Percentiles rank a stretch among this genome's conserved stretches.
These are phyloP conservation scores for Nakaseomyces sp. DNA, from an alignment of 1,139 yeast genomes.

Conservation along the genomic window DNA sequence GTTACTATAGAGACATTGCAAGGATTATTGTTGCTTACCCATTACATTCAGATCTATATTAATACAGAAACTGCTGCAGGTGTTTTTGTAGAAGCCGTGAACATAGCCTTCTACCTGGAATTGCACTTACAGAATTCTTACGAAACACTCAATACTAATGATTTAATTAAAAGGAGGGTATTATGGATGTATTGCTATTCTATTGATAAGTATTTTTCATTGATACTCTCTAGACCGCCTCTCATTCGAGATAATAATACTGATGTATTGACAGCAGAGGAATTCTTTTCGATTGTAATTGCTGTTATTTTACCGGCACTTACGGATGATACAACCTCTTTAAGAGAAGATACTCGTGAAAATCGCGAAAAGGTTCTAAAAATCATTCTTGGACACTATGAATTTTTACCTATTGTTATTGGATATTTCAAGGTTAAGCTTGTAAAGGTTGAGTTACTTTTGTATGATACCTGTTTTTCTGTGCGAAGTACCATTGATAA, in stretches of 20 bases:
- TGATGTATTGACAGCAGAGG: conserved; percentile 18
- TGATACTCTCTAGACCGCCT: conserved; percentile 21
- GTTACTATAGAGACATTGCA: conserved; percentile 22
- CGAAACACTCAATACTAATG: conserved; percentile 12
- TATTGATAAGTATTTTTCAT: conserved; percentile 19
- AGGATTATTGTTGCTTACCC: conserved; percentile 20
- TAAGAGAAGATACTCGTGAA: conserved; percentile 8
- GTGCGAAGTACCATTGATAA: conserved; percentile 14
- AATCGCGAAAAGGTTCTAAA: conserved; percentile 12
- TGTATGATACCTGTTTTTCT: conserved; percentile 19
- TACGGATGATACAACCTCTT: conserved; percentile 14
- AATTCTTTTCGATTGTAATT: conserved; percentile 16
- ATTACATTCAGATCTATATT: conserved; percentile 17
- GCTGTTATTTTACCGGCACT: conserved; percentile 8
- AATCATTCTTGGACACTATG: conserved; percentile 13
- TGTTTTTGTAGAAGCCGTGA: conserved; percentile 20
- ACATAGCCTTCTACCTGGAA: conserved; percentile 22
- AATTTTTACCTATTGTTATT: conserved; percentile 17
- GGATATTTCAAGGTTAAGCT: conserved; percentile 19
- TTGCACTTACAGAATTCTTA: conserved; percentile 17
- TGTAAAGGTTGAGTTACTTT: conserved; percentile 14
- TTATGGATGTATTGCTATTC: conserved; percentile 25
- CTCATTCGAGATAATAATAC: conserved; percentile 19
- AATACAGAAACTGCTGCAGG: conserved; percentile 21
- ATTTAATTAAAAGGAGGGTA: conserved; percentile 15